Conservation (phyloP, 2,329 filamentous ascomycete genomes). For the Penicillium verrucosum region DNA sequence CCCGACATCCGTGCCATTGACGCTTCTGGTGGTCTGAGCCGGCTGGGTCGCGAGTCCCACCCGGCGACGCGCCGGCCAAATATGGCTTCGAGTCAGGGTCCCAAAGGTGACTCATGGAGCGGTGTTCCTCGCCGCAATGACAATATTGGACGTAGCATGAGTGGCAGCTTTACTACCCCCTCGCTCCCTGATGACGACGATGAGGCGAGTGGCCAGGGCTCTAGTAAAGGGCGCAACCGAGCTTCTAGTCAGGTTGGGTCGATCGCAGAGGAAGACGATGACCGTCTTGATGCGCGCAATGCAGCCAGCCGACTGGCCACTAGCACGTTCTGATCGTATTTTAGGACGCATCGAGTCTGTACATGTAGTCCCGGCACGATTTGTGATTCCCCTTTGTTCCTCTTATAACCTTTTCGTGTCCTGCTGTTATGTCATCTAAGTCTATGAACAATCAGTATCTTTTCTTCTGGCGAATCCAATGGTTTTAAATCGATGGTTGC, state of each 20-base stretch:
- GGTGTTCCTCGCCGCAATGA: conserved; percentile 82
- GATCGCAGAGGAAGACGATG: conserved; percentile 62
- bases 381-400: conserved; percentile 33
- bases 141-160: conserved; percentile 72
- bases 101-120: conserved; percentile 97
- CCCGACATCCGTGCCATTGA: conserved; percentile 93
- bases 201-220: conserved; percentile 47
- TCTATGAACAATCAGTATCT: conserved; percentile 3
- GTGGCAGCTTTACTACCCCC: conserved; percentile 65
- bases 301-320: conserved; percentile 89
- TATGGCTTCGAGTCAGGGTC: conserved; percentile 84
- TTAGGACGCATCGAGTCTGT: conserved; percentile 23
- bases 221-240: conserved; percentile 46
- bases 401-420: conserved; percentile 12
- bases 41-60: conserved; percentile 84
- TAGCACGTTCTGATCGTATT: conserved; percentile 71
- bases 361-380: conserved; percentile 34
- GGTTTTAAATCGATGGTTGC: not conserved
- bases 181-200: conserved; percentile 60
- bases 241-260: conserved; percentile 47
- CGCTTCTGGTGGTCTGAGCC: conserved; percentile 79
- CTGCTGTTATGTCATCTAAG: conserved; percentile 26
- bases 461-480: not conserved
- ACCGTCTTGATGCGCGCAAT: conserved; percentile 91
- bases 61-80: conserved; percentile 70